These are phyloP conservation scores for Megacollybia platyphylla DNA, from an alignment of 1,284 basidiomycete species.

Conservation along the genomic window DNA sequence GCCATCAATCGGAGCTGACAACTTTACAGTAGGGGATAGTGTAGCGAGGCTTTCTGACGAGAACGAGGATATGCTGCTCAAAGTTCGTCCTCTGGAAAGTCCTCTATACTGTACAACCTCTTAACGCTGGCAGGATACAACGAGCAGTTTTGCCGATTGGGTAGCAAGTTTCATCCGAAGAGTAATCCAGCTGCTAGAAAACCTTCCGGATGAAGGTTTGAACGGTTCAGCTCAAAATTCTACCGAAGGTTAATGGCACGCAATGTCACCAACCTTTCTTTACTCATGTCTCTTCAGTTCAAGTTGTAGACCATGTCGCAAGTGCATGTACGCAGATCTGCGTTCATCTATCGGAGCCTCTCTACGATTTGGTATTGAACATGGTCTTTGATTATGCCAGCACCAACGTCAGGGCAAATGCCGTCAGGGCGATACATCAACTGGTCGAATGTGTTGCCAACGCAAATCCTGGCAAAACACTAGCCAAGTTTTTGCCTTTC, in stretches of 20 bases:
- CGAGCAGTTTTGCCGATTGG: slow-evolving; percentile 66
- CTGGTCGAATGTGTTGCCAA: slow-evolving; percentile 81
- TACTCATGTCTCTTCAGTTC: slow-evolving; percentile 24
- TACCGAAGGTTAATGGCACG: slow-evolving; percentile 37
- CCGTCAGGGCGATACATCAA: slow-evolving; percentile 79
- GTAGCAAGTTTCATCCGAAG: slow-evolving; percentile 72
- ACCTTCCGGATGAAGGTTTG: slow-evolving; percentile 75
- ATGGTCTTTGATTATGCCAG: slow-evolving; percentile 73
- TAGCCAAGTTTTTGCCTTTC: slow-evolving; percentile 66
- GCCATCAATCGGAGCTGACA: slow-evolving; percentile 21
- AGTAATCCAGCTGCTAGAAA: slow-evolving; percentile 76
- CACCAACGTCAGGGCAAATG: slow-evolving; percentile 72
- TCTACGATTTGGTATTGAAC: slow-evolving; percentile 75
- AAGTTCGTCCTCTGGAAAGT: slow-evolving; percentile 19
- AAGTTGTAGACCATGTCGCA: slow-evolving; percentile 58
- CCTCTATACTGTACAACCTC: neutral
- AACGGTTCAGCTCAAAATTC: slow-evolving; percentile 41
- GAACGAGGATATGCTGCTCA: slow-evolving; percentile 49
- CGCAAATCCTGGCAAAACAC: slow-evolving; percentile 65
- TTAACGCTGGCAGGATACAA: slow-evolving; percentile 29
- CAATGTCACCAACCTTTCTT: neutral
- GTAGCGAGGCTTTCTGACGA: slow-evolving; percentile 28
- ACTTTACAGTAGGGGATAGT: slow-evolving; percentile 17
- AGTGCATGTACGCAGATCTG: slow-evolving; percentile 69
- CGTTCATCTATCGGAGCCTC: slow-evolving; percentile 68